phyloP scores from a whole-genome alignment of 2,329 filamentous ascomycete species.

The Fusarium dimerum region DNA sequence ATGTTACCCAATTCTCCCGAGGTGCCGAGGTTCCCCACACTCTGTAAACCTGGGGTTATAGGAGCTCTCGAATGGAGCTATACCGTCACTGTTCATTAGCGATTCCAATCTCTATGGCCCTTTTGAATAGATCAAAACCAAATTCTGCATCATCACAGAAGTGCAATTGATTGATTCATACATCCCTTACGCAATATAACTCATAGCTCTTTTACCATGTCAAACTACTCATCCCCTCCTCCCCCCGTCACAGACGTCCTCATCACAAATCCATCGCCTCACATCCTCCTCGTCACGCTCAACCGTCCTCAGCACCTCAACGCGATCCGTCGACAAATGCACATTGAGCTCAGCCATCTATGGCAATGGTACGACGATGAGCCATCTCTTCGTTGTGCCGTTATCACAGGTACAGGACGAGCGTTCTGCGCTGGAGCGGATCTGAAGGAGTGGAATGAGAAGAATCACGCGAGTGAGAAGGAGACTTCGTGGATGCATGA shows the following conservation, averaged over 20 bases:
- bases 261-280: constrained; percentile 52
- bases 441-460: constrained; percentile 61
- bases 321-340: constrained; percentile 51
- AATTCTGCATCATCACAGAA: neutral
- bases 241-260: constrained; percentile 43
- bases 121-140: neutral
- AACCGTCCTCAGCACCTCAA: constrained; percentile 61
- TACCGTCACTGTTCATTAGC: too few species aligned
- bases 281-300: constrained; percentile 61
- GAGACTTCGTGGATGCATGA: constrained; percentile 36
- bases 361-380: constrained; percentile 65
- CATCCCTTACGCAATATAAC: constrained; percentile 7
- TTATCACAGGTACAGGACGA: constrained; percentile 62
- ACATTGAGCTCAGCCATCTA: constrained; percentile 48
- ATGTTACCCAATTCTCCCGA: constrained; percentile 14
- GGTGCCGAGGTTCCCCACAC: constrained; percentile 34
- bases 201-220: constrained; percentile 18
- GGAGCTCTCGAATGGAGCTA: neutral
- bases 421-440: constrained; percentile 71
- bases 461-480: constrained; percentile 42
- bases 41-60: constrained; percentile 16
- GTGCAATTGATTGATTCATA: neutral
- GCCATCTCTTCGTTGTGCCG: constrained; percentile 58
- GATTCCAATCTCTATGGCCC: too few species aligned
- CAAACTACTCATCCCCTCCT: constrained; percentile 33